These are phyloP conservation scores for Diddensiella transvaalensis DNA, from an alignment of 805 yeast genomes.

Conservation along the genomic window DNA sequence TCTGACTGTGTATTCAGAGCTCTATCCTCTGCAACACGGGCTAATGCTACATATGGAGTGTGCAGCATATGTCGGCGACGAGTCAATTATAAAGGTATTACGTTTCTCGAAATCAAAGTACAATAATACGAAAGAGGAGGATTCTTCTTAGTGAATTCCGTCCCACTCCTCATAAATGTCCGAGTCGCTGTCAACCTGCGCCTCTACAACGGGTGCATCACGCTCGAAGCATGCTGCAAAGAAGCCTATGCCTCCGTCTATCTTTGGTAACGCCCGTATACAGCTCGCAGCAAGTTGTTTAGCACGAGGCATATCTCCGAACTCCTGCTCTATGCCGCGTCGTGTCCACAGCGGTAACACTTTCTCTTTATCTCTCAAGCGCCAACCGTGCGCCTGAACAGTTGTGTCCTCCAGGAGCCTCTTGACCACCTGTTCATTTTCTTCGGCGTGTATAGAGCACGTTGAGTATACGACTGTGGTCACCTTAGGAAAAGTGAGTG, in stretches of 20 bases:
- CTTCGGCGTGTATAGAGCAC: constrained; percentile 90
- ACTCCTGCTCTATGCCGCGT: constrained; percentile 74
- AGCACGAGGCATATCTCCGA: constrained; percentile 37
- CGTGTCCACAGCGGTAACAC: constrained; percentile 85
- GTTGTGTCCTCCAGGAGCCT: constrained; percentile 65
- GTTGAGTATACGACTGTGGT: constrained; percentile 85
- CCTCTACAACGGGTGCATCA: constrained; percentile 14
- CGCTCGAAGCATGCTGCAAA: constrained; percentile 90
- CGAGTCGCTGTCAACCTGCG: not conserved
- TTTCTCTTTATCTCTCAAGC: constrained; percentile 49
- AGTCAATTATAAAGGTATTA: constrained; percentile 28
- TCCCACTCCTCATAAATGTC: constrained; percentile 36
- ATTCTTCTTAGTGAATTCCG: constrained; percentile 31
- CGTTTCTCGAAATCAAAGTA: constrained; percentile 24
- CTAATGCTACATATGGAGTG: constrained; percentile 29
- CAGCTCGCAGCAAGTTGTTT: constrained; percentile 75
- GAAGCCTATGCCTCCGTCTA: constrained; percentile 98
- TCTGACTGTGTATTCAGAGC: constrained; percentile 35
- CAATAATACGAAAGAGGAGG: not conserved
- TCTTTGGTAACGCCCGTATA: constrained; percentile 77
- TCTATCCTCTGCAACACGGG: constrained; percentile 25
- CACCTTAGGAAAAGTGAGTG: constrained; percentile 73
- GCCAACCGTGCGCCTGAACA: constrained; percentile 73
- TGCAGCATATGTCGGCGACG: constrained; percentile 35
- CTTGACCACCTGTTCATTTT: constrained; percentile 88